These are phyloP conservation scores for Alternaria arbusti DNA, from an alignment of 2,329 filamentous ascomycete genomes.

Conservation along the genomic window DNA sequence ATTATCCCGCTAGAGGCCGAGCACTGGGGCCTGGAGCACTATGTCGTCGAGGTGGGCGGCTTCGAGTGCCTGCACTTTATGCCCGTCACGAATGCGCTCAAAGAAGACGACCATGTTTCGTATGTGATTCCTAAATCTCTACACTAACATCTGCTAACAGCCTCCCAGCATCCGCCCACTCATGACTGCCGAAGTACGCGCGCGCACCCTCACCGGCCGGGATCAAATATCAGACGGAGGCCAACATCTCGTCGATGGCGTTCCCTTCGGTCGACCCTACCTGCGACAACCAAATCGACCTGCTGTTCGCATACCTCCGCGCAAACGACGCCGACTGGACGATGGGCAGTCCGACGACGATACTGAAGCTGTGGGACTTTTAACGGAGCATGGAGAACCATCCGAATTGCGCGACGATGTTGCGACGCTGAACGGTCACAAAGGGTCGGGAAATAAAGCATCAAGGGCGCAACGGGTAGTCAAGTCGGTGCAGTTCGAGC, in stretches of 20 bases:
- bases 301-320: conserved; percentile 72
- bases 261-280: conserved; percentile 80
- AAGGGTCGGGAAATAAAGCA: not conserved
- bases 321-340: conserved; percentile 64
- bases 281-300: conserved; percentile 69
- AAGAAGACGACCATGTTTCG: conserved; percentile 84
- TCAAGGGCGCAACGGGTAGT: not conserved
- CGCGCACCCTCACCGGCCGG: conserved; percentile 75
- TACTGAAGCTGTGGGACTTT: conserved; percentile 14
- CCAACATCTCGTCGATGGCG: conserved; percentile 81
- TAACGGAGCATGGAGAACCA: conserved; percentile 15
- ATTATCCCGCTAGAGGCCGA: conserved; percentile 80
- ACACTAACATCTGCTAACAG: conserved; percentile 2
- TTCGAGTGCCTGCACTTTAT: conserved; percentile 92
- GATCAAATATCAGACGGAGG: conserved; percentile 82
- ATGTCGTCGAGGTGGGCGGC: conserved; percentile 76
- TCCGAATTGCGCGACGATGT: not conserved
- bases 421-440: not conserved
- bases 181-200: conserved; percentile 73
- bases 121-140: conserved; percentile 52
- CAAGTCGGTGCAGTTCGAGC: conserved; percentile 35
- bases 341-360: conserved; percentile 35
- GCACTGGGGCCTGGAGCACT: conserved; percentile 89
- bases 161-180: conserved; percentile 75
- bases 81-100: conserved; percentile 70